Base-by-base conservation (phyloP, 352 stramenopile genomes). In the Phytophthora quininea region DNA sequence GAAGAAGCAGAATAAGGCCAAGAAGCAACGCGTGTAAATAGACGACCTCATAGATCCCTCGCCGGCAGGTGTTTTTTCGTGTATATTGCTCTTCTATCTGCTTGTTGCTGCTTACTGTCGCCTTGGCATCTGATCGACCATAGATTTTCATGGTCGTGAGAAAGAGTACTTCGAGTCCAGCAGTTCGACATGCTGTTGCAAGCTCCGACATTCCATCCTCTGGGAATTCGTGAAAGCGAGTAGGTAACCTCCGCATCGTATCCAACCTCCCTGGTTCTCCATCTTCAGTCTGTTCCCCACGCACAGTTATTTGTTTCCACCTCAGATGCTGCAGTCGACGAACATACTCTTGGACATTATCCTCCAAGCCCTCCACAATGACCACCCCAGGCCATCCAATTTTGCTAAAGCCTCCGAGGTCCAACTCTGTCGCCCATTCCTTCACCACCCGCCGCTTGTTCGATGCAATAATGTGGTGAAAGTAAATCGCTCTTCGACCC, bases 121-220 rank as follows among this genome's bases (percentile, higher is more conserved):
- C 15, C 35, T 50, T 37, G 45, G 58, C 12, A 32, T 58, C 48
- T 14, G 33, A 55, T 27, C 71, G 64, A 19, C 62, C 54, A 61
- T 93, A 92, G 52, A 93, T 93, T 62, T 93, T 91, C 81, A 95
- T 92, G 27, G 76, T 84, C 1, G 87, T 88, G 5, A 95, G 73
- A 51, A 95, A 95, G 32, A 95, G 76, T 33, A 81, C 71, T 31
- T 89, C 78, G 3, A 93, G 54, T 4, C 87, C 84, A 4, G 63
- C 72, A 30, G 62, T 71, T 9, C 69, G 67, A 52, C 87, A 95
- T 24, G 71, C 67, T 35, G 72, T 56, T 1, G 86, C 84, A 15
- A 92, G 71, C 27, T 76, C 68, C 7, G 84, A 82, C 85, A 95
- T 95, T 40, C 80, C 82, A 37, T 69, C 77, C 65, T 90, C 80